phyloP scores from a whole-genome alignment of 1,284 basidiomycete species.

The Ceratobasidium sp. region DNA sequence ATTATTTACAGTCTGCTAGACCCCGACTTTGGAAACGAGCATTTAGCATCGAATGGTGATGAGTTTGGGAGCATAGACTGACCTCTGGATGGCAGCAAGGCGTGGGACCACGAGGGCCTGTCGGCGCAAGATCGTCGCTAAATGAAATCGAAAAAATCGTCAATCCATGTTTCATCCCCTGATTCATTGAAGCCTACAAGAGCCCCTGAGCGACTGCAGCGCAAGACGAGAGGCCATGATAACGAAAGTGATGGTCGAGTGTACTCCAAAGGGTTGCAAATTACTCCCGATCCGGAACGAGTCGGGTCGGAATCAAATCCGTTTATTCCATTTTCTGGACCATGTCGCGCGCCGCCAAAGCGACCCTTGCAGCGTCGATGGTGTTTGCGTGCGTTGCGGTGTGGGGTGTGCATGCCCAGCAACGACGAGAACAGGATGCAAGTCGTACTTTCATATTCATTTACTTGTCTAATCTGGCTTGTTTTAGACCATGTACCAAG shows the following conservation, averaged over 20 bases:
- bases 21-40: slow-evolving; percentile 43
- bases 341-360: slow-evolving; percentile 81
- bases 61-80: slow-evolving; percentile 1
- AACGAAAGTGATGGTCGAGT: slow-evolving; percentile 19
- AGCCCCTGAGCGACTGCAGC: slow-evolving; percentile 51
- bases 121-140: slow-evolving; percentile 46
- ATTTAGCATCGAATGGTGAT: background rate
- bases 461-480: slow-evolving; percentile 1
- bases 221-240: slow-evolving; percentile 54
- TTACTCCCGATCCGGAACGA: slow-evolving; percentile 31
- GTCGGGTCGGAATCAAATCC: slow-evolving; percentile 29
- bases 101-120: slow-evolving; percentile 48
- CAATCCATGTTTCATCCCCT: background rate
- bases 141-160: slow-evolving; percentile 24
- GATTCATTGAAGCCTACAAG: slow-evolving; percentile 45
- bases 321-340: background rate
- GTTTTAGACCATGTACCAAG: slow-evolving; percentile 86
- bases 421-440: slow-evolving; percentile 85
- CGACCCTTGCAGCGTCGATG: slow-evolving; percentile 75
- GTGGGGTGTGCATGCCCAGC: slow-evolving; percentile 91
- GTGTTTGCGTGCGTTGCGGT: slow-evolving; percentile 74
- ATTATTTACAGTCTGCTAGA: slow-evolving; percentile 48
- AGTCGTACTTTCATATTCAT: slow-evolving; percentile 43
- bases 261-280: no score
- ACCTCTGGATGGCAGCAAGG: slow-evolving; percentile 45